phyloP scores from a whole-genome alignment of 106 monocot species.

The Platanthera guangdongensis region DNA sequence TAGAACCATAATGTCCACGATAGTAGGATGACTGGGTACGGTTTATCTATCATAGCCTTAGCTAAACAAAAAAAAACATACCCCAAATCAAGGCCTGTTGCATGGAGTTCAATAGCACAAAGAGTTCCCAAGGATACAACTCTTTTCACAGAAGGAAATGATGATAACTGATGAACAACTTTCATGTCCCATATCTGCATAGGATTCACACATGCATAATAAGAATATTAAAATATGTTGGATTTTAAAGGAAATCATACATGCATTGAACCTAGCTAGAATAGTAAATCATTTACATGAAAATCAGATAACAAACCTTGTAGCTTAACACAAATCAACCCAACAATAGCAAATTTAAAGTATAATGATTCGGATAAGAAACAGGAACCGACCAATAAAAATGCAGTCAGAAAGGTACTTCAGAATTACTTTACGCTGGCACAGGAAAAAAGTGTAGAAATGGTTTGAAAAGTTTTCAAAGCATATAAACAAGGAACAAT shows the following conservation, averaged over 20 bases:
- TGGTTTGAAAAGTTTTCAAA: too few relatives aligned
- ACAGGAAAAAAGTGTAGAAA: neutral
- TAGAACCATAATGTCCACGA: neutral
- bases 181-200: conserved; percentile 78
- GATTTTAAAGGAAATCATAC: neutral
- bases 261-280: neutral
- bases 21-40: neutral
- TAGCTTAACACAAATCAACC: neutral
- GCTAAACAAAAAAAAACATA: conserved; percentile 17
- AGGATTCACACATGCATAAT: neutral
- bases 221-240: neutral
- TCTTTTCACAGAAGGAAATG: conserved; percentile 50
- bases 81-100: conserved; percentile 68
- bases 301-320: neutral
- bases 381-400: neutral
- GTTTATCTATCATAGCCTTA: neutral
- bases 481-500: too few relatives aligned
- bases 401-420: neutral
- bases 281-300: conserved; percentile 4
- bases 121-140: conserved; percentile 77
- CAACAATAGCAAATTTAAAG: neutral
- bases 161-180: conserved; percentile 55
- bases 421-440: neutral
- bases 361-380: neutral
- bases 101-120: conserved; percentile 68